Conservation (phyloP, 2,329 filamentous ascomycete genomes). For the Penicillium glabrum region DNA sequence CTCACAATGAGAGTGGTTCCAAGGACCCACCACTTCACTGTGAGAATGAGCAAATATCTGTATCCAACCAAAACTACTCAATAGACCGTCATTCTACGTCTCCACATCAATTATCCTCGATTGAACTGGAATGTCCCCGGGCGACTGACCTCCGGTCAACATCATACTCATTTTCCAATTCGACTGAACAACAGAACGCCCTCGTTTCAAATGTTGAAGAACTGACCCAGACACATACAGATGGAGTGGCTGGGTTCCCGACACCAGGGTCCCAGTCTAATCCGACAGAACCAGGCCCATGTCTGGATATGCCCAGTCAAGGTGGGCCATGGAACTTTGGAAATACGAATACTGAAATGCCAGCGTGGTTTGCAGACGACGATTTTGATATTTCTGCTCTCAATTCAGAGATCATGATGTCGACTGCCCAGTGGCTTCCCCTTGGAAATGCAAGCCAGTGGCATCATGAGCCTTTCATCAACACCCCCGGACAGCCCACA, state of each 20-base stretch:
- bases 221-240: not conserved
- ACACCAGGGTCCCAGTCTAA: not conserved
- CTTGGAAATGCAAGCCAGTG: not conserved
- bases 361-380: conserved; percentile 21
- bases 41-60: not conserved
- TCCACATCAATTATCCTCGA: not conserved
- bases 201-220: not conserved
- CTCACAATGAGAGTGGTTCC: not conserved
- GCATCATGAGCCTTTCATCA: not conserved
- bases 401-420: conserved; percentile 10
- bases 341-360: conserved; percentile 1
- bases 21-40: not conserved
- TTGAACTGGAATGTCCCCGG: not conserved
- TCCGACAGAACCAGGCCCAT: not conserved
- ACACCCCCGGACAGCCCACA: not conserved
- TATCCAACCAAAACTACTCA: not conserved
- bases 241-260: not conserved
- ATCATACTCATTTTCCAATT: not conserved
- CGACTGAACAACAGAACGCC: not conserved
- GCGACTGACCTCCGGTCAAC: not conserved
- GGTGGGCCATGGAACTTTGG: not conserved
- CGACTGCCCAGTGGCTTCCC: not conserved
- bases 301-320: not conserved
- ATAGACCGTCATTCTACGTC: not conserved
- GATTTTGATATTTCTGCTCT: conserved; percentile 23